Base-by-base conservation (phyloP, 1,284 basidiomycete species). In the Ustilago nuda region DNA sequence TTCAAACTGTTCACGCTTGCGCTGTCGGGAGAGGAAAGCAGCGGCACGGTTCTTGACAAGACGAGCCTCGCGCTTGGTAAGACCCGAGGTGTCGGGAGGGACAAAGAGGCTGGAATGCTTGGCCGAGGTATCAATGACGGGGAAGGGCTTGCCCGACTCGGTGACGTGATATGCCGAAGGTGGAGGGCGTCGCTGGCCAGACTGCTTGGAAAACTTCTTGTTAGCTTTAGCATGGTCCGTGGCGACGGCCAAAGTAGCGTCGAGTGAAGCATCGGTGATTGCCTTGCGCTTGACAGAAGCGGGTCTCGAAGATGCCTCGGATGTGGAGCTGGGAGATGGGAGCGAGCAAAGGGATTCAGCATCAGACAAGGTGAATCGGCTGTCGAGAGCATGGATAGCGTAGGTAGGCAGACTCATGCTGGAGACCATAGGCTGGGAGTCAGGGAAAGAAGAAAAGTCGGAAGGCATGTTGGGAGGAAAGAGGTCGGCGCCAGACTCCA, bases 1-100 rank as follows among this genome's bases (percentile, higher is more conserved):
- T 87, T 95, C 93, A 82, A 94, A 95, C 87, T 95, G 93, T 87
- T 95, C 93, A 69, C 93, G 91, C 87, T 95, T 95, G 81, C 93
- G 89, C 87, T 95, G 93, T 83, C 93, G 89, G 86, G 91, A 92
- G 80, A 95, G 90, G 88, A 95, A 95, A 61, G 93, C 93, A 9
- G 93, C 93, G 13, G 93, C 93, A 62, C 93, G 90, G 87, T 95
- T 95, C 89, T 95, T 95, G 68, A 95, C 92, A 15, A 95, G 89
- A 61, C 93, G 90, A 58, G 94, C 93, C 87, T 95, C 93, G 66
- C 93, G 91, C 87, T 95, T 95, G 88, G 89, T 91, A 67, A 95
- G 89, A 56, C 93, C 94, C 56, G 91, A 90, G 67, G 94, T 93
- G 86, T 95, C 94, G 46, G 93, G 93, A 27, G 92, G 92, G 8